Conservation (phyloP, 805 yeast species). For the Blastobotrys chiropterorum region DNA sequence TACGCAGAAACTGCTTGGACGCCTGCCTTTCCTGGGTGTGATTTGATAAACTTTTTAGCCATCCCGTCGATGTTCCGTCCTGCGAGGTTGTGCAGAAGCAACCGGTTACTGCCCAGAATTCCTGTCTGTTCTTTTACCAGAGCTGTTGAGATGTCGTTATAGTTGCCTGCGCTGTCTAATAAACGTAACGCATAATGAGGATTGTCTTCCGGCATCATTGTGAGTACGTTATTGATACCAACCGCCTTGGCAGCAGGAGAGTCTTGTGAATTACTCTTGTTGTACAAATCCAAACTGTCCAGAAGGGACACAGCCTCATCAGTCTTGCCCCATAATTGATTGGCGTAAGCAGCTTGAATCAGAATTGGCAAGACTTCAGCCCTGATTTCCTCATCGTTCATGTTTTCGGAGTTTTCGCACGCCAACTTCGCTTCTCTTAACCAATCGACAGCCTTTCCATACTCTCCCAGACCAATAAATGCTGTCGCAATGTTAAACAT, state of each 20-base stretch:
- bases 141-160: constrained; percentile 9
- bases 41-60: constrained; percentile 13
- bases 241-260: constrained; percentile 8
- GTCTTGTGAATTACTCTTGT: background rate
- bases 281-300: constrained; percentile 26
- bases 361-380: constrained; percentile 52
- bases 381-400: constrained; percentile 38
- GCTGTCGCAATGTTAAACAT: constrained; percentile 55
- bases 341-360: constrained; percentile 53
- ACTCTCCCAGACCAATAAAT: constrained; percentile 38
- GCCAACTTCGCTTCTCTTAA: constrained; percentile 42
- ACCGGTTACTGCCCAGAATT: constrained; percentile 35
- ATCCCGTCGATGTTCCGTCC: constrained; percentile 22
- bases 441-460: constrained; percentile 35
- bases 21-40: constrained; percentile 14
- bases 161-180: constrained; percentile 26
- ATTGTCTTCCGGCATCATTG: constrained; percentile 11
- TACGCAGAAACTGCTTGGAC: constrained; percentile 6
- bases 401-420: constrained; percentile 36
- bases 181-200: constrained; percentile 17
- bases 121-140: constrained; percentile 5
- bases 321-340: constrained; percentile 32
- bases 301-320: constrained; percentile 37
- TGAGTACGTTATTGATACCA: constrained; percentile 15
- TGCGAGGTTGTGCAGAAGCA: constrained; percentile 35